Conservation (phyloP, 2,329 filamentous ascomycete species). For the Aspergillus pseudoterreus region DNA sequence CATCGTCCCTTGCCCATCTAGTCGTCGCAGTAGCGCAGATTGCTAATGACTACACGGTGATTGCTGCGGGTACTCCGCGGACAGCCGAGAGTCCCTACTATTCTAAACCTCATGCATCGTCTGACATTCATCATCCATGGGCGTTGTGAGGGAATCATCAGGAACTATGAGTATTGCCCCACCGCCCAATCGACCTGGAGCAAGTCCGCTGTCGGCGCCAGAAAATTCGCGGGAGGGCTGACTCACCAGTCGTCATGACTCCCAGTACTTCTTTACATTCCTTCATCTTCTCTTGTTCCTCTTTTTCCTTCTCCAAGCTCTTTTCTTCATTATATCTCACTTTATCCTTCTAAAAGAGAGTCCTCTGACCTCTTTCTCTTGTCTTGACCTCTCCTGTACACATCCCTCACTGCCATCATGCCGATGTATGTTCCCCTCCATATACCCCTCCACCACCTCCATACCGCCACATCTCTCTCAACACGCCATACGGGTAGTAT, state of each 20-base stretch:
- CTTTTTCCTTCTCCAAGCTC: not conserved
- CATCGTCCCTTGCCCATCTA: no score
- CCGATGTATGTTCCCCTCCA: conserved; percentile 31
- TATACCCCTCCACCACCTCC: conserved; percentile 1
- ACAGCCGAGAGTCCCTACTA: not conserved
- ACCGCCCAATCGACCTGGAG: not conserved
- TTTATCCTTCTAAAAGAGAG: not conserved
- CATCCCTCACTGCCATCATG: conserved; percentile 24
- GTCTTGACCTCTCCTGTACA: conserved; percentile 6
- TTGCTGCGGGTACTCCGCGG: conserved; percentile 1
- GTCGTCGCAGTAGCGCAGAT: not conserved
- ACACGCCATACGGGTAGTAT: not conserved
- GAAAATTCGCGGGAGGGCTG: conserved; percentile 8
- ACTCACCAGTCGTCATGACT: conserved; percentile 6
- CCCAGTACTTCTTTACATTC: not conserved
- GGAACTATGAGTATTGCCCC: not conserved
- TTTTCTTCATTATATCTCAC: not conserved
- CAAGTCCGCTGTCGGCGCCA: conserved; percentile 15
- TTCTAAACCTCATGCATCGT: no score
- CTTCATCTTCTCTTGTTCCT: conserved; percentile 4
- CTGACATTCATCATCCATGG: not conserved
- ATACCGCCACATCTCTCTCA: not conserved
- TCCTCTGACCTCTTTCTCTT: conserved; percentile 3
- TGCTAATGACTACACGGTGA: conserved; percentile 7
- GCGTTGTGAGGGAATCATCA: not conserved